Evolutionary conservation across 768 basidiomycete genomes (phyloP).

Genomic region (Amanita muscaria): DNA sequence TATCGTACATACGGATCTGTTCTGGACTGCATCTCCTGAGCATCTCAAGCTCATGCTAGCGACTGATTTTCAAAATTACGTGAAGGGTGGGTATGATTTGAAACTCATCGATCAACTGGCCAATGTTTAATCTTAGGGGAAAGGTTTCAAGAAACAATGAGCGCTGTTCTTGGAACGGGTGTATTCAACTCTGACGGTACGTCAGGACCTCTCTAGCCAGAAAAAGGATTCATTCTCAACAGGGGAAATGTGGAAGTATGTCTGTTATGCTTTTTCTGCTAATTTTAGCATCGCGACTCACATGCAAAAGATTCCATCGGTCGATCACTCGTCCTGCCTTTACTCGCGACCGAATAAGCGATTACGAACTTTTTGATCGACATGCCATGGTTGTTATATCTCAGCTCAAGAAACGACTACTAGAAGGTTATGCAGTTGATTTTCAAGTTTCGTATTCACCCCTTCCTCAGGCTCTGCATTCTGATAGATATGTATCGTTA

Average conservation of each 20-base stretch:
- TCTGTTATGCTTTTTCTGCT: too few relatives aligned
- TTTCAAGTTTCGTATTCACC: conserved; percentile 40
- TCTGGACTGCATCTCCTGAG: conserved; percentile 43
- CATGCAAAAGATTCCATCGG: conserved; percentile 61
- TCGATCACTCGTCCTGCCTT: conserved; percentile 60
- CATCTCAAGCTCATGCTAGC: conserved; percentile 50
- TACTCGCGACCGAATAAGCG: conserved; percentile 46
- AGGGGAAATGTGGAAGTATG: conserved; percentile 33
- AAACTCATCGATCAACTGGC: too few relatives aligned
- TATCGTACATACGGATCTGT: conserved; percentile 34
- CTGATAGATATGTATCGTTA: too few relatives aligned
- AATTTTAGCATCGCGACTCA: too few relatives aligned
- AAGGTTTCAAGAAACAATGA: conserved; percentile 34
- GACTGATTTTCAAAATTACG: conserved; percentile 50
- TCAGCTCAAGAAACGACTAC: conserved; percentile 39
- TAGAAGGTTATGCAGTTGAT: conserved; percentile 44
- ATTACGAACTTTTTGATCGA: conserved; percentile 54
- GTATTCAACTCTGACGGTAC: conserved; percentile 64
- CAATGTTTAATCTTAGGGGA: too few relatives aligned
- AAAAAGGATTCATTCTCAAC: too few relatives aligned
- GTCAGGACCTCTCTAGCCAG: too few relatives aligned
- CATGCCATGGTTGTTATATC: conserved; percentile 37
- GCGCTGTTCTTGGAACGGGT: conserved; percentile 48
- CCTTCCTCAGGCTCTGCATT: not conserved
- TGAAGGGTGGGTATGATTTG: too few relatives aligned